Conservation (phyloP, 352 stramenopile species). For the Blastocystis sp. region DNA sequence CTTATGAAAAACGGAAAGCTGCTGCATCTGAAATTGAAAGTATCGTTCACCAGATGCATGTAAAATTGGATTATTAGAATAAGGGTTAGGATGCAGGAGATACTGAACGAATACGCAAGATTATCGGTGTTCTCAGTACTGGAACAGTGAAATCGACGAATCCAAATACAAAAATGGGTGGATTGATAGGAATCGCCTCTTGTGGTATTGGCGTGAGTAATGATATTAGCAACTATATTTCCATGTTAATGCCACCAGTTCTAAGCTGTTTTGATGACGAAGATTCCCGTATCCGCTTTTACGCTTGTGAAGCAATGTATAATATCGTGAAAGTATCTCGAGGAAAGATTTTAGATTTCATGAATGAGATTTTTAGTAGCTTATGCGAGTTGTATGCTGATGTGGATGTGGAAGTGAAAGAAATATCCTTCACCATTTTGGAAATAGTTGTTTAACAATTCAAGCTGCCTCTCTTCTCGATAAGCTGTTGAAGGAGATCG, state of each 20-base stretch:
- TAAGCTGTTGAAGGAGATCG: conserved; percentile 94
- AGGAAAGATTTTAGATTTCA: conserved; percentile 90
- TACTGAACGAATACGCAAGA: conserved; percentile 82
- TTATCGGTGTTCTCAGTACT: conserved; percentile 92
- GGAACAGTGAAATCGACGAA: conserved; percentile 97
- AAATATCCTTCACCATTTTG: conserved; percentile 72
- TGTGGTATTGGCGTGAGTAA: conserved; percentile 83
- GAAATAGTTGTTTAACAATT: not conserved
- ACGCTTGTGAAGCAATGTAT: conserved; percentile 98
- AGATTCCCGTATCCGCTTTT: conserved; percentile 93
- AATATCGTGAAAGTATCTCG: conserved; percentile 97
- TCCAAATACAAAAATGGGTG: conserved; percentile 96
- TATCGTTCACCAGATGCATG: conserved; percentile 83
- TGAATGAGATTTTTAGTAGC: conserved; percentile 99
- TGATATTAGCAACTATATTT: conserved; percentile 83
- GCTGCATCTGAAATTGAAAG: conserved; percentile 98
- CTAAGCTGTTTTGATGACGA: conserved; percentile 98
- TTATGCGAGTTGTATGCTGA: conserved; percentile 93
- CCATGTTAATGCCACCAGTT: conserved; percentile 90
- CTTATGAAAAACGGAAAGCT: conserved; percentile 98
- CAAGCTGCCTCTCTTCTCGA: conserved; percentile 81
- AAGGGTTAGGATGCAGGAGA: conserved; percentile 69
- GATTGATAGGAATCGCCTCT: conserved; percentile 93
- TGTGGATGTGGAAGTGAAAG: conserved; percentile 98
- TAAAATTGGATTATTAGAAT: conserved; percentile 77